A percentile compares a stretch with the other conserved stretches of the same genome.
These are phyloP conservation scores for Solanum microdontum DNA, from an alignment of 257 asterid species.

Conservation along the genomic window DNA sequence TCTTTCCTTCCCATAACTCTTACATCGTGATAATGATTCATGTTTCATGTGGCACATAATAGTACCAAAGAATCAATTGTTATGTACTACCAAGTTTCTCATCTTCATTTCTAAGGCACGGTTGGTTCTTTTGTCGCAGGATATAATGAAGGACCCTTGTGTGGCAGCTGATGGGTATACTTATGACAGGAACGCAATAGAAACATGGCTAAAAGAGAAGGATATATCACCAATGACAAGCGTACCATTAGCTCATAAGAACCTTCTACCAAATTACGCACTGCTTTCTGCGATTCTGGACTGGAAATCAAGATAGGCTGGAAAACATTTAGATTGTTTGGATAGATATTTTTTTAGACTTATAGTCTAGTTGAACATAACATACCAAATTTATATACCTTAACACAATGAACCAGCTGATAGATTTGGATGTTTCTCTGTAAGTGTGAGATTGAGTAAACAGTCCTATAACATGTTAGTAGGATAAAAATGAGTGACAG, in stretches of 20 bases:
- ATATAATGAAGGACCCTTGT: conserved; percentile 70
- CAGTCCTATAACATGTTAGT: background rate
- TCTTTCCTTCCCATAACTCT: background rate
- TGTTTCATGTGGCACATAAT: background rate
- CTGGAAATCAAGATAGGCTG: conserved; percentile 46
- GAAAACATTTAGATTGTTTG: background rate
- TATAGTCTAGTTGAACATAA: background rate
- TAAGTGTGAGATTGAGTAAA: background rate
- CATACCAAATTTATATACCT: background rate
- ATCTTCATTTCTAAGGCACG: background rate
- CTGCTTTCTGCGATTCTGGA: conserved; percentile 73
- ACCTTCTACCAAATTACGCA: conserved; percentile 51
- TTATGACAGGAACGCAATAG: conserved; percentile 59
- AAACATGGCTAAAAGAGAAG: conserved; percentile 47
- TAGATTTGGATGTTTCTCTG: background rate
- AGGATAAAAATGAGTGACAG: background rate
- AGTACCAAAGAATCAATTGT: background rate
- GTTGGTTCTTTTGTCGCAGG: conserved; percentile 29
- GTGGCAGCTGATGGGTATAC: conserved; percentile 95
- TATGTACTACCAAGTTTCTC: background rate
- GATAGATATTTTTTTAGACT: background rate
- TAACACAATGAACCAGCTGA: background rate
- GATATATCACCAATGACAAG: conserved; percentile 60
- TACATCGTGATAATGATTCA: background rate
- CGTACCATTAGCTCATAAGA: conserved; percentile 43